These are phyloP conservation scores for Candida tropicalis DNA, from an alignment of 1,139 yeast genomes.

Conservation along the genomic window DNA sequence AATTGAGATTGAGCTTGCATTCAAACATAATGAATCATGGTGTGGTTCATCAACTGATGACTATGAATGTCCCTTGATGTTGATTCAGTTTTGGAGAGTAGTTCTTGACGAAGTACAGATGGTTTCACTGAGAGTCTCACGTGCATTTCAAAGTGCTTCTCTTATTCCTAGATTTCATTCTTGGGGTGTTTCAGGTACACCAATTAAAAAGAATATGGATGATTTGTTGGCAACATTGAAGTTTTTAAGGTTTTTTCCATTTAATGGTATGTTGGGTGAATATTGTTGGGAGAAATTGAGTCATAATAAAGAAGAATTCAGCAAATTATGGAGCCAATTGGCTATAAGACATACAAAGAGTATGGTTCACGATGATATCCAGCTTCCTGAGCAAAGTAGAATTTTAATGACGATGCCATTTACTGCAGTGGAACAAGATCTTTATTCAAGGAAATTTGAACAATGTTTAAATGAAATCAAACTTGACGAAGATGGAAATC, in stretches of 20 bases:
- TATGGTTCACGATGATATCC: slow-evolving; percentile 76
- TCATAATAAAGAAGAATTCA: slow-evolving; percentile 41
- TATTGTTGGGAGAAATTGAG: slow-evolving; percentile 38
- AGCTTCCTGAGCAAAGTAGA: slow-evolving; percentile 76
- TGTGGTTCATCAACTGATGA: slow-evolving; percentile 37
- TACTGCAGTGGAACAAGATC: slow-evolving; percentile 79
- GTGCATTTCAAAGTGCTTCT: slow-evolving; percentile 80
- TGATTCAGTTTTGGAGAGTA: slow-evolving; percentile 88
- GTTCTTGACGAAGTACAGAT: slow-evolving; percentile 93
- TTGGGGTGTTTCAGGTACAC: slow-evolving; percentile 98
- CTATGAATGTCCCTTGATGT: slow-evolving; percentile 79
- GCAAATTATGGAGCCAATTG: slow-evolving; percentile 46
- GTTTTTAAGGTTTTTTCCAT: slow-evolving; percentile 70
- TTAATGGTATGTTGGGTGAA: slow-evolving; percentile 44
- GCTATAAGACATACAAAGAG: slow-evolving; percentile 82
- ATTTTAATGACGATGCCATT: slow-evolving; percentile 72
- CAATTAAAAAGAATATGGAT: slow-evolving; percentile 64
- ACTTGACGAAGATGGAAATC: slow-evolving; percentile 59
- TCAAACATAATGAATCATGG: slow-evolving; percentile 32
- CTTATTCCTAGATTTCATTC: slow-evolving; percentile 83
- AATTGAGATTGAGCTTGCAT: slow-evolving; percentile 38
- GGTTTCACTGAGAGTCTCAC: slow-evolving; percentile 73
- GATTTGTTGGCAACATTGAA: slow-evolving; percentile 73
- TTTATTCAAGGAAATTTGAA: slow-evolving; percentile 65
- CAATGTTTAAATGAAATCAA: slow-evolving; percentile 66